Percentiles rank a stretch among this genome's conserved stretches.
Evolutionary conservation across 1,284 basidiomycete species (phyloP).

Genomic region (Cutaneotrichosporon cutaneum): DNA sequence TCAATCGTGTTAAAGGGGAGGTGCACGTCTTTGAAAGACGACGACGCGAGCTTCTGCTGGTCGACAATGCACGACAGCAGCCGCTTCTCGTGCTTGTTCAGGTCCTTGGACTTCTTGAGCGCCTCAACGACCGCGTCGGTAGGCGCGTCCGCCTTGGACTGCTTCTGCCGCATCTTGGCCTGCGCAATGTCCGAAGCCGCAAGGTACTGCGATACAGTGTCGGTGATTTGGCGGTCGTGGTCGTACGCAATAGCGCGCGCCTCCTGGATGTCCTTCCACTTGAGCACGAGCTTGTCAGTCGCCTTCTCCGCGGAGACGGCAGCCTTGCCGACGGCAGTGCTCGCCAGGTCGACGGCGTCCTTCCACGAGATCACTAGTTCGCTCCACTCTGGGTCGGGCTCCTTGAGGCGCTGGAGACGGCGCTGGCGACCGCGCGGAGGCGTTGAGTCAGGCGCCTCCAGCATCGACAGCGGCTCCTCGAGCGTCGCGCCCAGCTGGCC

Average conservation of each 20-base stretch:
- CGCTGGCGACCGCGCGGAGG: slow-evolving; percentile 67
- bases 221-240: slow-evolving; percentile 18
- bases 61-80: slow-evolving; percentile 81
- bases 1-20: slow-evolving; percentile 81
- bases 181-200: slow-evolving; percentile 15
- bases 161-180: slow-evolving; percentile 21
- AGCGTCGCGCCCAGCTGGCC: slow-evolving; percentile 69
- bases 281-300: slow-evolving; percentile 19
- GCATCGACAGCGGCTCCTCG: slow-evolving; percentile 49
- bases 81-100: slow-evolving; percentile 73
- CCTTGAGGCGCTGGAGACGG: slow-evolving; percentile 70
- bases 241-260: slow-evolving; percentile 22
- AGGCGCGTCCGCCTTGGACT: background rate
- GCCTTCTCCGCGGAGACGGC: slow-evolving; percentile 8
- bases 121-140: slow-evolving; percentile 69
- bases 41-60: slow-evolving; percentile 62
- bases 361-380: slow-evolving; percentile 34
- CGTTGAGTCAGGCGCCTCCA: slow-evolving; percentile 39
- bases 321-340: slow-evolving; percentile 27
- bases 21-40: slow-evolving; percentile 82
- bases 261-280: slow-evolving; percentile 36
- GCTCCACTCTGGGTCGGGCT: slow-evolving; percentile 47
- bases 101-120: slow-evolving; percentile 68
- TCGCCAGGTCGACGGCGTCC: slow-evolving; percentile 34
- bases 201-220: slow-evolving; percentile 28